These are phyloP conservation scores for Cucumis melo DNA, from an alignment of 306 rosid genomes.

Conservation along the genomic window DNA sequence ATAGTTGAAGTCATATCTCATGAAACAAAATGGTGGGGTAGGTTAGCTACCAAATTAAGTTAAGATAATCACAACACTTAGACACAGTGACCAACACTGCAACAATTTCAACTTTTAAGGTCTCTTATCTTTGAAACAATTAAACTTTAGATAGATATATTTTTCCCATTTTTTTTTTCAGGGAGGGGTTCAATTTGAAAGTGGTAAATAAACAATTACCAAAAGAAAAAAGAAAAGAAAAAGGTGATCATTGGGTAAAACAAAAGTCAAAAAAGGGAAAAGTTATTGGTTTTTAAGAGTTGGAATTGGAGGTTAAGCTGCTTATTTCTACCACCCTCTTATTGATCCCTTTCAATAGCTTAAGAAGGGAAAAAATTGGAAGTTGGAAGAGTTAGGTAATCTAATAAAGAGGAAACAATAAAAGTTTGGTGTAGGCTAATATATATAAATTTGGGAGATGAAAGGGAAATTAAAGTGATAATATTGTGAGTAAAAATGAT, in stretches of 20 bases:
- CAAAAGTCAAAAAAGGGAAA: not conserved
- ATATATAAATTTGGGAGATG: not conserved
- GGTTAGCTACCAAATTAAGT: no score
- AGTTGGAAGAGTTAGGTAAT: not conserved
- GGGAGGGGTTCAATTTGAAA: no score
- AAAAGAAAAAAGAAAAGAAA: not conserved
- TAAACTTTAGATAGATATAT: no score
- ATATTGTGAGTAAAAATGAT: conserved; percentile 5
- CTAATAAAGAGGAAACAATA: not conserved
- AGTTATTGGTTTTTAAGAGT: not conserved
- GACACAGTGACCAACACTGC: no score
- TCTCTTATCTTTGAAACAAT: no score
- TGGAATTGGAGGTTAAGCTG: not conserved
- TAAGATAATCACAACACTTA: no score
- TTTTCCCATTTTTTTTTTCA: no score
- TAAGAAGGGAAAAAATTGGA: not conserved
- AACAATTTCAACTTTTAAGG: no score
- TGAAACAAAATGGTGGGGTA: no score
- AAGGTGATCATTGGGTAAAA: not conserved
- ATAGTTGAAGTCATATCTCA: no score
- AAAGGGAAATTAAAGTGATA: not conserved
- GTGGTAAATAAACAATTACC: not conserved
- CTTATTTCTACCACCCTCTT: not conserved
- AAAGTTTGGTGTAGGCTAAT: not conserved
- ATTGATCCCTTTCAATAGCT: not conserved